phyloP scores from a whole-genome alignment of 345 rosid genomes.

The Syzygium aqueum region DNA sequence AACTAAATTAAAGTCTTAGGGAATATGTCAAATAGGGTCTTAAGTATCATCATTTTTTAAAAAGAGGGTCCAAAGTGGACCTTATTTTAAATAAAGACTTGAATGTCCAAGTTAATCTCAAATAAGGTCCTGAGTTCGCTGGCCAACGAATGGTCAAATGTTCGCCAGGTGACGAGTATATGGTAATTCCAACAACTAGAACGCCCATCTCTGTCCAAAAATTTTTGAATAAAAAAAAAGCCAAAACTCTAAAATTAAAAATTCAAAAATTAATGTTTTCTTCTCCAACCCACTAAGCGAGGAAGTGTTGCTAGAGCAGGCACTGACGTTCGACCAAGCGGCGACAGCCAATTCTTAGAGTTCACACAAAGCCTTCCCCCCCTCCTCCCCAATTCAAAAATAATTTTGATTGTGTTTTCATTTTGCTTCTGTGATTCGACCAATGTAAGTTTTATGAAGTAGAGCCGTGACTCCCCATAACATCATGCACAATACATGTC shows the following conservation, averaged over 20 bases:
- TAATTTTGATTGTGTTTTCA: neutral
- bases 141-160: neutral
- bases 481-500: no score
- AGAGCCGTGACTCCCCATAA: neutral
- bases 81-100: neutral
- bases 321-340: no score
- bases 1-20: neutral
- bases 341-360: fast-evolving
- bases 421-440: neutral
- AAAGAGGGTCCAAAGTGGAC: neutral
- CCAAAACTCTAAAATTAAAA: no score
- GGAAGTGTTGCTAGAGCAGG: neutral
- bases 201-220: neutral
- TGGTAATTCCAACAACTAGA: fast-evolving
- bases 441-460: no score
- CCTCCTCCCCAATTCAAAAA: no score
- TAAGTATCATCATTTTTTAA: fast-evolving
- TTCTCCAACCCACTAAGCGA: neutral
- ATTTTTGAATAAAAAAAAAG: no score
- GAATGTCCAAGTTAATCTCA: neutral
- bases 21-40: neutral
- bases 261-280: no score
- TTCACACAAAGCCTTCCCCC: no score
- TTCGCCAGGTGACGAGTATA: fast-evolving
- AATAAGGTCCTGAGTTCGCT: no score